Base-by-base conservation (phyloP, 176 grass and related monocot species). In the Bothriochloa decipiens region DNA sequence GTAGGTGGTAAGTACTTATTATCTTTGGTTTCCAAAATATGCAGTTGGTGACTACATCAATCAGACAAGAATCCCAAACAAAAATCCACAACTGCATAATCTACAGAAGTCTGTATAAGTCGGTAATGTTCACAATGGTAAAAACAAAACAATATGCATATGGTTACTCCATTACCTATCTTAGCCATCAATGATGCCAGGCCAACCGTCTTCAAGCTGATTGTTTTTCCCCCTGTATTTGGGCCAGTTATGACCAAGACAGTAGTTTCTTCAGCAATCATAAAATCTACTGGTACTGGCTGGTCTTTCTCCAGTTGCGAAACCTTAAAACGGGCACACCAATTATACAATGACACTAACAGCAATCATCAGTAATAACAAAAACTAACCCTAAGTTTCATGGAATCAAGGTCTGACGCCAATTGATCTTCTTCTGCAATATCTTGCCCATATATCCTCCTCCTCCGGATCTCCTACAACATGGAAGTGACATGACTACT, bases 221-320 rank as follows among this genome's bases (percentile, higher is more conserved):
- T 91, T 82, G 92, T 94, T 90, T 94, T 94, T 28, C 92, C 92
- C 49, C 92, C 92, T 46, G 89, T 94, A 83, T 94, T 94, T 78
- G 92, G 92, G 45, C 89, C 92, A 89, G 92, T 94, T 85, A 92
- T 94, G 62, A 94, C 87, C 83, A 94, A 84, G 33, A 94, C 89
- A 62, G 81, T 79, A 83, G 90, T 94, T 87, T 88, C 90, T 82
- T 87, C 82, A 73, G 92, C 80, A 81, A 94, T 68, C 85, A 88
- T 88, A 86, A 94, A 94, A 86, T 94, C 89, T 46, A 94, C 89
- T 76, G 92, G 92, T 32, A 91, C 72, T 42, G 89, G 92, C 52
- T 62, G 74, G 16, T 68, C 77, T 41, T 85, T 91, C 84, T 92
- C 92, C 58, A 94, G 72, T 67, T 91, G 72, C 52, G 78, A 90